phyloP scores from a whole-genome alignment of 805 yeast genomes.

The Middelhovenomyces tepae region DNA sequence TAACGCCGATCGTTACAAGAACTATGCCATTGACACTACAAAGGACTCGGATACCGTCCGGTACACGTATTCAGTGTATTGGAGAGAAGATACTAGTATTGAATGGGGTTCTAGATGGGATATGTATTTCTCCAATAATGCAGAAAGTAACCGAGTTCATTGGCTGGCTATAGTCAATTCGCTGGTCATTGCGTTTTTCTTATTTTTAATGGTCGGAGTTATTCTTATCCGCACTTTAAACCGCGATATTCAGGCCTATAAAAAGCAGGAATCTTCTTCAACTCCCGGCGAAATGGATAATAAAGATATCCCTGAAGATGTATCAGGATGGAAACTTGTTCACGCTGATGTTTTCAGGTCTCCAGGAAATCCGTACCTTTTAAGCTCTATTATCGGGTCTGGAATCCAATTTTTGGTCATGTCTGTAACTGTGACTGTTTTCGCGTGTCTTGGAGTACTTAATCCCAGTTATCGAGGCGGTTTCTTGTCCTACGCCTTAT shows the following conservation, averaged over 20 bases:
- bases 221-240: constrained; percentile 50
- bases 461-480: constrained; percentile 64
- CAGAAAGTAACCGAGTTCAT: constrained; percentile 47
- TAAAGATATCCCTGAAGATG: constrained; percentile 18
- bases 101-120: constrained; percentile 68
- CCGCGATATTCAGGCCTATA: constrained; percentile 38
- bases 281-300: constrained; percentile 14
- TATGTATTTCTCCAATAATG: constrained; percentile 48
- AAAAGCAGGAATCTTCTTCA: constrained; percentile 15
- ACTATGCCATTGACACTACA: constrained; percentile 41
- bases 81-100: constrained; percentile 71
- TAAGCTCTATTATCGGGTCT: constrained; percentile 55
- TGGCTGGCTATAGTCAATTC: constrained; percentile 75
- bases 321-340: constrained; percentile 46
- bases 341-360: constrained; percentile 44
- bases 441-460: constrained; percentile 46
- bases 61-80: constrained; percentile 76
- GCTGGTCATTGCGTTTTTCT: constrained; percentile 49
- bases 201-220: constrained; percentile 56
- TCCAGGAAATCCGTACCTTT: constrained; percentile 40
- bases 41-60: constrained; percentile 38
- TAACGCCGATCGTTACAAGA: constrained; percentile 49
- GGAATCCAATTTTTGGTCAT: constrained; percentile 67
- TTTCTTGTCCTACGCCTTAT: constrained; percentile 49
- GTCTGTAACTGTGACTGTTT: constrained; percentile 48